Percentiles rank a stretch among this genome's conserved stretches.
These are phyloP conservation scores for Gastrolobium villosum DNA, from an alignment of 306 rosid species.

Conservation along the genomic window DNA sequence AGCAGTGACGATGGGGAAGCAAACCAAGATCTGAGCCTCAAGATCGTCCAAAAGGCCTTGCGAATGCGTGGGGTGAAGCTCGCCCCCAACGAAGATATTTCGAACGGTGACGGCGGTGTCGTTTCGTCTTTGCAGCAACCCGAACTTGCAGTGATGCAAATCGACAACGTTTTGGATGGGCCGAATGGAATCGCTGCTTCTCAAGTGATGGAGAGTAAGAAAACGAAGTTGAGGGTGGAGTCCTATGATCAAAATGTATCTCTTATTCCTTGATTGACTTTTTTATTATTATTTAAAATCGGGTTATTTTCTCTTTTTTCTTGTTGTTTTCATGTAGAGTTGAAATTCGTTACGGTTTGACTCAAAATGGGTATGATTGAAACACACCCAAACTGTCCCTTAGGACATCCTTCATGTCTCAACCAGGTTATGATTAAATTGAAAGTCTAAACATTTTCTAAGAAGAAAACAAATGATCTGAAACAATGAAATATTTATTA, in stretches of 20 bases:
- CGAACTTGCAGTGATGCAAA: conserved; percentile 2
- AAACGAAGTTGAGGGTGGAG: conserved; percentile 50
- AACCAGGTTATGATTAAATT: neutral
- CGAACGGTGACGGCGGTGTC: neutral
- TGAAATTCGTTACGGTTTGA: neutral
- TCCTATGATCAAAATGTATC: conserved; percentile 60
- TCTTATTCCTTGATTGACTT: conserved; percentile 12
- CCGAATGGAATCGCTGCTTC: conserved; percentile 11
- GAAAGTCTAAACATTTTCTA: neutral
- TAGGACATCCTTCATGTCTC: neutral
- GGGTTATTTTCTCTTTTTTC: neutral
- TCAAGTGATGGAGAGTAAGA: conserved; percentile 40
- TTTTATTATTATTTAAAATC: neutral
- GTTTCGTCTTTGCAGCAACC: conserved; percentile 39
- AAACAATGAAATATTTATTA: neutral
- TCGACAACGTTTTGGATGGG: conserved; percentile 10
- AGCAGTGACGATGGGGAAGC: conserved; percentile 77
- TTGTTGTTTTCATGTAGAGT: neutral
- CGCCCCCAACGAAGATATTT: conserved; percentile 30
- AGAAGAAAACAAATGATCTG: neutral
- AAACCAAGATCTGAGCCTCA: conserved; percentile 78
- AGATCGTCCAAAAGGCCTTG: conserved; percentile 70
- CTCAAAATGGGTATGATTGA: neutral
- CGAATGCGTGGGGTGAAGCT: conserved; percentile 59
- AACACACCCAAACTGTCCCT: neutral